Evolutionary conservation across 352 stramenopile species (phyloP).

Genomic region (Blastocystis sp.): DNA sequence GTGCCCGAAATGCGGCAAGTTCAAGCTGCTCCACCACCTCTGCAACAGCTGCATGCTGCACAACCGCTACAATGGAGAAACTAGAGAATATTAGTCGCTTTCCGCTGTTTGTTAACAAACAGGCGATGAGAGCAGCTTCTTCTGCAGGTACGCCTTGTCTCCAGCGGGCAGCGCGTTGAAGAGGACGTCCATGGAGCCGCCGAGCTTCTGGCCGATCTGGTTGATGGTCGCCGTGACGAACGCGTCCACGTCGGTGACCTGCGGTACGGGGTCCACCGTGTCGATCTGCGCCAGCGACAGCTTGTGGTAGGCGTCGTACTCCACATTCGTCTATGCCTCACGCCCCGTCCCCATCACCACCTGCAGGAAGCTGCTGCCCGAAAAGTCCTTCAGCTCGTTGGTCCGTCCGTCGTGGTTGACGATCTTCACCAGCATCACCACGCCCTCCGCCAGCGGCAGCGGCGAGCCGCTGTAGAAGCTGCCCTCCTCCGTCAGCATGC

Average conservation of each 20-base stretch:
- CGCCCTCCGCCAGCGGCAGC: neutral
- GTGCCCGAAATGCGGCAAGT: constrained; percentile 67
- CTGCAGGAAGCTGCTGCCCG: neutral
- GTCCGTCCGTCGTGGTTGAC: neutral
- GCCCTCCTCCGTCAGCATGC: constrained; percentile 25
- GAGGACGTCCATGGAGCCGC: neutral
- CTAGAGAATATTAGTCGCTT: constrained; percentile 67
- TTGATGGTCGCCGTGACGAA: neutral
- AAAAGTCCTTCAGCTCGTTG: neutral
- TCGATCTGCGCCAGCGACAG: constrained; percentile 56
- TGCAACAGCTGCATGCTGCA: constrained; percentile 67
- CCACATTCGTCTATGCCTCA: constrained; percentile 24
- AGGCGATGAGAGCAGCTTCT: constrained; percentile 34
- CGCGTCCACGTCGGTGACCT: constrained; percentile 24
- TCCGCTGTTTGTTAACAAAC: constrained; percentile 55
- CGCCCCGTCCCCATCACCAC: neutral
- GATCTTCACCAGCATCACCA: neutral
- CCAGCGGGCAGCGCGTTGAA: neutral
- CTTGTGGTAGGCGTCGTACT: constrained; percentile 66
- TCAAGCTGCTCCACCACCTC: constrained; percentile 61
- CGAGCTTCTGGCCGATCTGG: neutral
- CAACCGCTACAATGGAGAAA: constrained; percentile 58
- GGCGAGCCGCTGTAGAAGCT: neutral
- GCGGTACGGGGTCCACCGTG: constrained; percentile 21
- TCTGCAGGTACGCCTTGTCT: constrained; percentile 44